Evolutionary conservation across 139 green algal genomes (phyloP).

Genomic region (Tetradesmus lagerheimii): DNA sequence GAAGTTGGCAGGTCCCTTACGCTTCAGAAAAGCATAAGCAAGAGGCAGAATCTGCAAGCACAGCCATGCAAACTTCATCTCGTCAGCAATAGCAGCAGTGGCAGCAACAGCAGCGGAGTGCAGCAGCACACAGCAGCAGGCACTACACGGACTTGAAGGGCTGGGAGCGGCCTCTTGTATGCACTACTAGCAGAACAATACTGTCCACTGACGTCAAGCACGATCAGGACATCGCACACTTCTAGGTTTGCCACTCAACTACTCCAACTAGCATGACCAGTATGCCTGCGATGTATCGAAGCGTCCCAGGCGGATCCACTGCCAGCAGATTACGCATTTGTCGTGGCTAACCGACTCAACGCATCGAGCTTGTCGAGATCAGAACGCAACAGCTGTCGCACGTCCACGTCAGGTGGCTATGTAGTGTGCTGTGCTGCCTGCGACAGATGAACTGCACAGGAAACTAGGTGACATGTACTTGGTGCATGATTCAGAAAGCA

Average conservation of each 20-base stretch:
- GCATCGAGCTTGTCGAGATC: not conserved
- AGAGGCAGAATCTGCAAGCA: conserved; percentile 54
- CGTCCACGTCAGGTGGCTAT: not conserved
- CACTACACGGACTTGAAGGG: not conserved
- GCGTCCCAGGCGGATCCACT: conserved; percentile 13
- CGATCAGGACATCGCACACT: not conserved
- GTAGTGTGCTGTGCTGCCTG: not conserved
- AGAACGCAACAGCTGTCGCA: not conserved
- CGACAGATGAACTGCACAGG: too few species aligned
- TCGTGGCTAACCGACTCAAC: not conserved
- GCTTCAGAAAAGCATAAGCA: conserved; percentile 57
- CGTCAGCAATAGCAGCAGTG: not conserved
- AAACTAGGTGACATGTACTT: too few species aligned
- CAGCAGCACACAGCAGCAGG: not conserved
- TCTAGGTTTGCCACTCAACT: conserved; percentile 6
- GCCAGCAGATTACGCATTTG: conserved; percentile 19
- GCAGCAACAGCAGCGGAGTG: not conserved
- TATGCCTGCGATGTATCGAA: conserved; percentile 53
- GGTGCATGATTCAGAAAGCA: too few species aligned
- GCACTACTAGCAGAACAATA: too few species aligned
- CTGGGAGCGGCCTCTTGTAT: too few species aligned
- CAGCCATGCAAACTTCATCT: not conserved
- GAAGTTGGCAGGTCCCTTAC: conserved; percentile 45
- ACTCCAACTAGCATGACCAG: conserved; percentile 59
- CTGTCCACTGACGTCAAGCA: not conserved